Evolutionary conservation across 495 filamentous ascomycete genomes (phyloP).

Genomic region (Penicillium mononematosum): DNA sequence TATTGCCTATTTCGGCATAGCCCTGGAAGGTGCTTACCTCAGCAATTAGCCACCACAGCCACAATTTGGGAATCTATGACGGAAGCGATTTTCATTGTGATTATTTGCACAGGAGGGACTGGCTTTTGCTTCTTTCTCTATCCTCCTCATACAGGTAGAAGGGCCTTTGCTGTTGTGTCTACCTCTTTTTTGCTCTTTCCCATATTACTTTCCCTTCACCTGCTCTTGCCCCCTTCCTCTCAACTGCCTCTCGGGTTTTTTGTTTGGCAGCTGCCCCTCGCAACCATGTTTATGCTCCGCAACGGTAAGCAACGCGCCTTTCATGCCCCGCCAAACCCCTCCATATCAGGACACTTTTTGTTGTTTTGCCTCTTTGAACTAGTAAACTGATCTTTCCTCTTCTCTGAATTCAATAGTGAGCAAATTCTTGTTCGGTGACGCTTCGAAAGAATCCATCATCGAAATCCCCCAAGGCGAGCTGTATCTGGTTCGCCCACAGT

Average conservation of each 20-base stretch:
- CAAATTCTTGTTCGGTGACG: constrained; percentile 89
- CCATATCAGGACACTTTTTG: constrained; percentile 20
- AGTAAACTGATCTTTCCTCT: constrained; percentile 17
- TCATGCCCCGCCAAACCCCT: constrained; percentile 40
- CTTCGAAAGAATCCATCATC: constrained; percentile 89
- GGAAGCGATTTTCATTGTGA: constrained; percentile 28
- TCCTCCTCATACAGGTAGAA: constrained; percentile 12
- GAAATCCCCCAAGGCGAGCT: constrained; percentile 94
- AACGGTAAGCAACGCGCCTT: constrained; percentile 53
- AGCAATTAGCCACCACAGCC: constrained; percentile 25
- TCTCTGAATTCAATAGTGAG: constrained; percentile 56
- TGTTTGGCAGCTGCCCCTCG: constrained; percentile 35
- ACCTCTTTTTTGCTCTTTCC: constrained; percentile 8
- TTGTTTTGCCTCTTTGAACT: neutral
- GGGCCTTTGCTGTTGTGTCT: constrained; percentile 4
- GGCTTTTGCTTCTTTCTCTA: constrained; percentile 13
- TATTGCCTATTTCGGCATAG: constrained; percentile 4
- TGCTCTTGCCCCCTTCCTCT: constrained; percentile 6
- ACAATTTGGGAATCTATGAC: constrained; percentile 24
- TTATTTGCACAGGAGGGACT: constrained; percentile 17
- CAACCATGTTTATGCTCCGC: constrained; percentile 70
- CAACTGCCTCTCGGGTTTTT: constrained; percentile 7
- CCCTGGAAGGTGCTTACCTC: neutral
- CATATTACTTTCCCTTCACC: neutral
- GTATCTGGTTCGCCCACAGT: constrained; percentile 91